phyloP scores from a whole-genome alignment of 148 eudicot genomes.

The Diospyros kaki region DNA sequence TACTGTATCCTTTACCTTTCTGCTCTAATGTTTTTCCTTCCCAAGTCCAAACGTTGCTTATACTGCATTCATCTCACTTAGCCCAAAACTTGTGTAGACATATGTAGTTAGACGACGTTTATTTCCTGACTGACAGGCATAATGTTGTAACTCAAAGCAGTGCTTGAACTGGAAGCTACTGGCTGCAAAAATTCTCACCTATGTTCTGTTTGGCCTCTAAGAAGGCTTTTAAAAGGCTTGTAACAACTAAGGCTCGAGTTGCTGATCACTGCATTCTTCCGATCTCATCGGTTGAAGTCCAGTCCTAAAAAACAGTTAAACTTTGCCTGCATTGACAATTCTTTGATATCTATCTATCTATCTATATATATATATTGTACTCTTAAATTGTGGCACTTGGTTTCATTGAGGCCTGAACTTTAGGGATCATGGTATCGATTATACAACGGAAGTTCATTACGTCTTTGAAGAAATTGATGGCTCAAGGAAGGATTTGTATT shows the following conservation, averaged over 20 bases:
- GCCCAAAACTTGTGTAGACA: slow-evolving; percentile 9
- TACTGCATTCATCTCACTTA: not conserved
- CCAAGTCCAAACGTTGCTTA: not conserved
- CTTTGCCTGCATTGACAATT: no score
- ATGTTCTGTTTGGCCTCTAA: not conserved
- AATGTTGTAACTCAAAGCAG: slow-evolving; percentile 8
- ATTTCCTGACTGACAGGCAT: slow-evolving; percentile 10
- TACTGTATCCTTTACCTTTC: slow-evolving; percentile 11
- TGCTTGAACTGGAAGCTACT: slow-evolving; percentile 8
- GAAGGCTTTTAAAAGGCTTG: not conserved
- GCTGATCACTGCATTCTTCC: not conserved
- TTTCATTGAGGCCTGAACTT: no score
- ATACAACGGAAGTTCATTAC: no score
- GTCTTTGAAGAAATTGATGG: no score
- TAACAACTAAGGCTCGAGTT: not conserved
- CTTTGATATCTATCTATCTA: no score
- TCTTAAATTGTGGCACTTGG: no score
- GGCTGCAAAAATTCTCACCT: not conserved
- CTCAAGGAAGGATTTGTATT: no score
- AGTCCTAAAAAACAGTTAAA: no score
- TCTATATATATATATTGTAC: no score
- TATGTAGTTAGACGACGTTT: slow-evolving; percentile 11
- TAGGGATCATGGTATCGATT: no score
- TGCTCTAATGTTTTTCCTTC: not conserved
- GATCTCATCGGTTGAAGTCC: not conserved